phyloP scores from a whole-genome alignment of 192 early-diverging fungal genomes.

The Neocallimastix lanati region DNA sequence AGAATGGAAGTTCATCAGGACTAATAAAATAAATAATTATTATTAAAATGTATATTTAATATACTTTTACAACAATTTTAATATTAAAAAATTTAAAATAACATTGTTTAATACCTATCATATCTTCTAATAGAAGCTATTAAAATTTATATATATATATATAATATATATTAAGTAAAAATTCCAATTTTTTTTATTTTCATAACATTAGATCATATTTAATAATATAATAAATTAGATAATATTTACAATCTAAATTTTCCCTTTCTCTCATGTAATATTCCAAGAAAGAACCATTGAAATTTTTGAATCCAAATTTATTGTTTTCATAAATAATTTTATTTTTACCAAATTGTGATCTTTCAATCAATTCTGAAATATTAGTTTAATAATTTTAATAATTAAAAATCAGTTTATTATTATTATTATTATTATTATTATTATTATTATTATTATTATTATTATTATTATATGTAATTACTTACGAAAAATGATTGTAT shows the following conservation, averaged over 20 bases:
- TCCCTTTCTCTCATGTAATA: constrained; percentile 86
- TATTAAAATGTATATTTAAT: constrained; percentile 6
- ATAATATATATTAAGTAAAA: too few species aligned
- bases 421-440: too few species aligned
- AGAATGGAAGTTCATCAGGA: constrained; percentile 95
- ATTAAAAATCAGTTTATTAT: background rate
- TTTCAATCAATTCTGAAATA: constrained; percentile 70
- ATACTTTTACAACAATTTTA: constrained; percentile 64
- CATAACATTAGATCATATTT: too few species aligned
- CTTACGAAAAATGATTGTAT: constrained; percentile 80
- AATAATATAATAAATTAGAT: too few species aligned
- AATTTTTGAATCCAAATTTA: constrained; percentile 44
- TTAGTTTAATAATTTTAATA: background rate
- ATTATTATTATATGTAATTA: background rate
- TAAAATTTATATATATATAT: too few species aligned
- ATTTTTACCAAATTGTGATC: constrained; percentile 81
- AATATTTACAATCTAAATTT: constrained; percentile 64
- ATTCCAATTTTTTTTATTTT: too few species aligned
- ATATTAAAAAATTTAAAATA: constrained; percentile 23
- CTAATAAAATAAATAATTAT: too few species aligned
- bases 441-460: background rate
- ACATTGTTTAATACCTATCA: background rate
- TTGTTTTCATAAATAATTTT: constrained; percentile 52
- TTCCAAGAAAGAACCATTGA: constrained; percentile 63
- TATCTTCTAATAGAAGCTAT: background rate